Evolutionary conservation across 2,329 filamentous ascomycete genomes (phyloP).

Genomic region (Cladosporium sphaerospermum): DNA sequence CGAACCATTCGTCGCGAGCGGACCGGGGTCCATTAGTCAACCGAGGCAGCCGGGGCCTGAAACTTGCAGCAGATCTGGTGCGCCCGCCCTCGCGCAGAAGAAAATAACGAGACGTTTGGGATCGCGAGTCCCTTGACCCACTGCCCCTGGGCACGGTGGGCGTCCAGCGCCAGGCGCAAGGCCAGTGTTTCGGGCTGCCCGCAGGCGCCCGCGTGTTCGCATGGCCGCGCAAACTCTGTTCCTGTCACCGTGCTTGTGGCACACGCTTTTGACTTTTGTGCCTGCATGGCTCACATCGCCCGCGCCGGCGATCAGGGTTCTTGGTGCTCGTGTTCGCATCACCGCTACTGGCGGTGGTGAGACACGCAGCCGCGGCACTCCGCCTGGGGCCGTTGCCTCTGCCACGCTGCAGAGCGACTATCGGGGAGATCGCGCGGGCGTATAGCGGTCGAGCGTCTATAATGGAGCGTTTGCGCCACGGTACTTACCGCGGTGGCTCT

Average conservation of each 20-base stretch:
- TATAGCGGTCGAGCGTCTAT: constrained; percentile 9
- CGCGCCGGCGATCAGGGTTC: constrained; percentile 10
- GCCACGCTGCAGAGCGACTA: constrained; percentile 5
- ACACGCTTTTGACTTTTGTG: constrained; percentile 1
- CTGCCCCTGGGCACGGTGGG: constrained; percentile 5
- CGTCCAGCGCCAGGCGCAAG: not conserved
- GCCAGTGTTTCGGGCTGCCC: constrained; percentile 8
- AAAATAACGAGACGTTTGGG: constrained; percentile 5
- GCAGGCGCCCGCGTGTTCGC: constrained; percentile 1
- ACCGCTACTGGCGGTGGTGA: not conserved
- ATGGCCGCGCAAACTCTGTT: constrained; percentile 9
- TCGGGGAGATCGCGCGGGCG: not conserved
- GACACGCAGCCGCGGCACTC: no score
- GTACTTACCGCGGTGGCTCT: constrained; percentile 8
- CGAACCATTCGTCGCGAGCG: constrained; percentile 1
- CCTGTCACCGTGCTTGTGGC: constrained; percentile 8
- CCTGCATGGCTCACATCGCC: constrained; percentile 6
- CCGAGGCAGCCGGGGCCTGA: constrained; percentile 1
- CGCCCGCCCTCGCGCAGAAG: not conserved
- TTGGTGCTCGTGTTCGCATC: constrained; percentile 7
- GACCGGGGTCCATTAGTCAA: constrained; percentile 4
- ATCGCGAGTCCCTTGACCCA: not conserved
- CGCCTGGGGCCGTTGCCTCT: constrained; percentile 2
- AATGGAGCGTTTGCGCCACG: constrained; percentile 6
- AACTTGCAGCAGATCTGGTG: not conserved